A percentile compares a stretch with the other conserved stretches of the same genome.
Conservation (phyloP, 169 alveolate species). For the Plasmodium inui region DNA sequence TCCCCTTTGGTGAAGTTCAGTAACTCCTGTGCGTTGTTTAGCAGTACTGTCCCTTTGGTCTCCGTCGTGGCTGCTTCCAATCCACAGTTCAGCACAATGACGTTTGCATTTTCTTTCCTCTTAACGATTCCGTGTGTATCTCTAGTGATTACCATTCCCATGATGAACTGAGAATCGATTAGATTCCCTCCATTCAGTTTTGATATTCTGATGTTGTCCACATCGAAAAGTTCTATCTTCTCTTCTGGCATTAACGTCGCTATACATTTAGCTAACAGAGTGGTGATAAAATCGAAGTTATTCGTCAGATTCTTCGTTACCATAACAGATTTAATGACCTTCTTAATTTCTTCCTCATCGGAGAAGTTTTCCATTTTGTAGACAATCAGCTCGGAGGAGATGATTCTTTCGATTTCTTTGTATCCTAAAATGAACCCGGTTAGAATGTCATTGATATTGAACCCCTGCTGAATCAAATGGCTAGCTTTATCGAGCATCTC, state of each 20-base stretch:
- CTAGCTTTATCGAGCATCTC: conserved; percentile 94
- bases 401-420: conserved; percentile 32
- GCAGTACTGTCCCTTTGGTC: conserved; percentile 98
- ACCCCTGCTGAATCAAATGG: conserved; percentile 91
- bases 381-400: conserved; percentile 36
- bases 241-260: conserved; percentile 92
- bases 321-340: conserved; percentile 85
- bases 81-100: conserved; percentile 97
- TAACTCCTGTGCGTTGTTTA: conserved; percentile 97
- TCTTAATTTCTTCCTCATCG: conserved; percentile 83
- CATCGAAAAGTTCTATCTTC: conserved; percentile 92
- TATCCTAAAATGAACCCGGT: conserved; percentile 91
- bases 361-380: conserved; percentile 83
- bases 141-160: conserved; percentile 93
- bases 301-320: conserved; percentile 61
- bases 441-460: conserved; percentile 96
- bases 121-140: conserved; percentile 94
- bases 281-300: conserved; percentile 76
- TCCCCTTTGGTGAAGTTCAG: conserved; percentile 93
- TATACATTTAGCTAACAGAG: conserved; percentile 93
- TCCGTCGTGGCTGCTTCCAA: conserved; percentile 97
- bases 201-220: conserved; percentile 97
- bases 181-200: conserved; percentile 97
- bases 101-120: conserved; percentile 93
- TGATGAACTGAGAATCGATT: conserved; percentile 91